Percentiles rank a stretch among this genome's conserved stretches.
Conservation (phyloP, 2,329 filamentous ascomycete species). For the Apiospora phragmitis region DNA sequence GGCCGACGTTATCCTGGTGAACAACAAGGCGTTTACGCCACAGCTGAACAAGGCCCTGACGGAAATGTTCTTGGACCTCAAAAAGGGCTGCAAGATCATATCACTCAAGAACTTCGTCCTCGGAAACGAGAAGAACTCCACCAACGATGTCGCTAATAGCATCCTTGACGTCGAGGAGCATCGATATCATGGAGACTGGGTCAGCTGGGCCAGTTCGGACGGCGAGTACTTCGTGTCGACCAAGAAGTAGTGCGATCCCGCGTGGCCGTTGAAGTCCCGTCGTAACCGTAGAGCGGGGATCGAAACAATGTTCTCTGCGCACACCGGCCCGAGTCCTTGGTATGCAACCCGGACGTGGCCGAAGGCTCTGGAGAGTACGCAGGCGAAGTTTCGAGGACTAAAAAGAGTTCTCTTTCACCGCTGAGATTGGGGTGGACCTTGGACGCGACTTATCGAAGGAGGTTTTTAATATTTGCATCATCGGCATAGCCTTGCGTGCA, state of each 20-base stretch:
- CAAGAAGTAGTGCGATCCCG: conserved; percentile 55
- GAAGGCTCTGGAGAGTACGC: background rate
- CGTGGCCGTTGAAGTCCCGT: conserved; percentile 12
- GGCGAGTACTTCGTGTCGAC: conserved; percentile 89
- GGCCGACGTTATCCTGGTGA: conserved; percentile 94
- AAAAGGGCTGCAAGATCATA: conserved; percentile 85
- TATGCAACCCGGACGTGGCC: background rate
- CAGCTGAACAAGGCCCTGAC: conserved; percentile 82
- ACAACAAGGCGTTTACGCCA: conserved; percentile 95
- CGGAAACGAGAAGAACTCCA: conserved; percentile 69
- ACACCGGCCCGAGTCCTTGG: background rate
- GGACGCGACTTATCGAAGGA: background rate
- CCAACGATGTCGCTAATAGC: conserved; percentile 70
- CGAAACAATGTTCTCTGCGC: background rate
- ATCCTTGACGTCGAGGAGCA: conserved; percentile 57
- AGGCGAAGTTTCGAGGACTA: background rate
- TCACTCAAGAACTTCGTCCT: conserved; percentile 91
- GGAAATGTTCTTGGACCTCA: conserved; percentile 90
- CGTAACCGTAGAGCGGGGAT: background rate
- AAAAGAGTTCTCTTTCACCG: background rate
- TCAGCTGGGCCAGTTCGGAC: conserved; percentile 87
- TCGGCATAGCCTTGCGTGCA: conserved; percentile 17
- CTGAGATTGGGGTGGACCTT: background rate
- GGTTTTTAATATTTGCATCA: background rate
- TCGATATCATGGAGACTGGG: conserved; percentile 66